Evolutionary conservation across 495 filamentous ascomycete species (phyloP), one percentile per base, ranked within the genome.

Genomic region (Pseudotulostoma volvatum): DNA sequence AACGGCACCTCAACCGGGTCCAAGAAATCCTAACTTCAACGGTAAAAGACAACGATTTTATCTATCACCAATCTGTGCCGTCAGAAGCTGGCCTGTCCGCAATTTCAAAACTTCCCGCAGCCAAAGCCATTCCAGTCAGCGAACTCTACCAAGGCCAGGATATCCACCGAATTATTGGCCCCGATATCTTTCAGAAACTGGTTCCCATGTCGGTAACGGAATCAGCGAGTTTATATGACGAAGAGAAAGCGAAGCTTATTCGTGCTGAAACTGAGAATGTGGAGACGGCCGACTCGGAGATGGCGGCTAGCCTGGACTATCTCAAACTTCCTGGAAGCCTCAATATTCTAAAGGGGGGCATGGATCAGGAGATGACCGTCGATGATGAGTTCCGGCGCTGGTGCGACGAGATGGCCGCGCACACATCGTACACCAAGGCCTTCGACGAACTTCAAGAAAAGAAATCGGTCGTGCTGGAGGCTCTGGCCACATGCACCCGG

Each of bases 51-150:
- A 97, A 97, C 52, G 90, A 97, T 51, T 94, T 88, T 53, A 95
- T 97, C 49, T 97, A 96, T 49, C 90, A 97, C 55, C 84, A 95
- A 44, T 75, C 75, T 0, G 76, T 97, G 13, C 88, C 90, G 0
- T 77, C 73, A 11, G 88, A 94, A 55, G 81, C 83, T 9, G 73
- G 73, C 32, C 66, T 97, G 9, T 64, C 80, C 5, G 66, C 78
- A 11, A 80, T 97, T 37, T 74, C 87, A 2, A 97, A 96, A 54
- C 70, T 96, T 7, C 84, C 87, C 19, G 90, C 92, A 1, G 88
- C 92, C n/a, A 97, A 96, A 57, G 84, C 92, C 11, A 96, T 96
- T 37, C 86, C 92, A 0, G 90, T 97, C 30, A 87, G 84, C 56
- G 90, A 97, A 54, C 66, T 97, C 1, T 97, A 97, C 49, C 84